Evolutionary conservation across 2,329 filamentous ascomycete genomes (phyloP), one percentile per base, ranked within the genome.

Genomic region (Myriosclerotinia scirpicola): DNA sequence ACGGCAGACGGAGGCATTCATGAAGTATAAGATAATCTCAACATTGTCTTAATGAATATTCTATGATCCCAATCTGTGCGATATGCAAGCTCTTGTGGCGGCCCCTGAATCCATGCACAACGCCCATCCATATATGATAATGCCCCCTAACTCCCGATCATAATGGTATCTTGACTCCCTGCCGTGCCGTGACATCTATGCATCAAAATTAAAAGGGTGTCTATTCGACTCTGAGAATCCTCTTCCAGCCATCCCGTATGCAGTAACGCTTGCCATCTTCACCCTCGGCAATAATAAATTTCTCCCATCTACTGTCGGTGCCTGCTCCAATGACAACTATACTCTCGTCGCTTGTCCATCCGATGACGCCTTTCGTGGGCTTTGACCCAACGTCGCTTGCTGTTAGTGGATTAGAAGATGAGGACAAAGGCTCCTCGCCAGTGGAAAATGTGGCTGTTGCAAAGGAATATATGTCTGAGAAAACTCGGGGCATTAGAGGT

Each of bases 391-490:
- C 68, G n/a, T 73, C 72, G 2, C 84, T 80, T 20, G 82, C 81
- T 4, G 81, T 73, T 72, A 80, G 76, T 68, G 80, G 73, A 67
- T 80, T 76, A 54, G 81, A 77, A 46, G 83, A 80, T 73, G 95
- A 91, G 44, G 93, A 89, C 54, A 81, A 75, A 38, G 83, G 80
- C 73, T 96, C 92, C 42, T 95, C 90, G 3, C 91, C 92, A 48
- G 92, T 89, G 73, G 95, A 90, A 73, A 98, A 98, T 44, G 89
- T 87, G 3, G 87, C 85, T 52, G 88, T 92, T 5, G 91, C 85
- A 73, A 94, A 93, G 0, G 92, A 96, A 77, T 97, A 97, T 11
- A 90, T 85, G 71, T 98, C 95, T 1, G 91, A 94, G 76, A 98
- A 96, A 40, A 95, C 84, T 53, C 91, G 87, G 1, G 95, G 95